Evolutionary conservation across 73 alveolate genomes (phyloP).

Genomic region (Breviolum minutum): DNA sequence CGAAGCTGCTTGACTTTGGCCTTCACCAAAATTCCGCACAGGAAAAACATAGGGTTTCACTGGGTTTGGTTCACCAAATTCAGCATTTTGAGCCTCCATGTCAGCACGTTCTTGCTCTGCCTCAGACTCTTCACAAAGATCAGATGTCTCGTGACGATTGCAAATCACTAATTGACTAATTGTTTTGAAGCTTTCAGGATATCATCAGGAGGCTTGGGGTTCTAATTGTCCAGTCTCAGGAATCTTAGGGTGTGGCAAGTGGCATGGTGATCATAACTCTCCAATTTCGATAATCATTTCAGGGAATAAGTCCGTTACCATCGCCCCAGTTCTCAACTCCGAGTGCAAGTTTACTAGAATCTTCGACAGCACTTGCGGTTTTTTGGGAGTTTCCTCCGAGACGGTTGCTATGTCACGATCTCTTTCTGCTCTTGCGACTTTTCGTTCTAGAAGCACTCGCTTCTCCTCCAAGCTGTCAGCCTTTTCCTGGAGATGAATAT

Average conservation of each 20-base stretch:
- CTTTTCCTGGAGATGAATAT: constrained; percentile 14
- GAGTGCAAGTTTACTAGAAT: too few relatives aligned
- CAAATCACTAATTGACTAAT: neutral
- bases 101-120: constrained; percentile 45
- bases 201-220: neutral
- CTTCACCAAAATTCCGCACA: neutral
- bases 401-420: constrained; percentile 44
- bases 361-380: too few relatives aligned
- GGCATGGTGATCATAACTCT: too few relatives aligned
- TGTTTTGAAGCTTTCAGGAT: neutral
- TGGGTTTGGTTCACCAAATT: neutral
- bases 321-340: neutral
- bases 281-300: too few relatives aligned
- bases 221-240: too few relatives aligned
- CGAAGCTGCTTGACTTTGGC: constrained; percentile 57
- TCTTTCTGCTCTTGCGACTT: constrained; percentile 66
- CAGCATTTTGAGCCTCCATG: neutral
- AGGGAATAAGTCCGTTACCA: too few relatives aligned
- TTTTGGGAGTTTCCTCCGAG: neutral
- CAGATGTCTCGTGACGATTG: neutral
- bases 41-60: neutral
- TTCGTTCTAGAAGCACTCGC: constrained; percentile 63
- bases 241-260: too few relatives aligned
- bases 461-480: constrained; percentile 93
- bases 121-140: neutral